A percentile compares a stretch with the other conserved stretches of the same genome.
Evolutionary conservation across 2,329 filamentous ascomycete species (phyloP).

Genomic region (Hymenoscyphus albidus): DNA sequence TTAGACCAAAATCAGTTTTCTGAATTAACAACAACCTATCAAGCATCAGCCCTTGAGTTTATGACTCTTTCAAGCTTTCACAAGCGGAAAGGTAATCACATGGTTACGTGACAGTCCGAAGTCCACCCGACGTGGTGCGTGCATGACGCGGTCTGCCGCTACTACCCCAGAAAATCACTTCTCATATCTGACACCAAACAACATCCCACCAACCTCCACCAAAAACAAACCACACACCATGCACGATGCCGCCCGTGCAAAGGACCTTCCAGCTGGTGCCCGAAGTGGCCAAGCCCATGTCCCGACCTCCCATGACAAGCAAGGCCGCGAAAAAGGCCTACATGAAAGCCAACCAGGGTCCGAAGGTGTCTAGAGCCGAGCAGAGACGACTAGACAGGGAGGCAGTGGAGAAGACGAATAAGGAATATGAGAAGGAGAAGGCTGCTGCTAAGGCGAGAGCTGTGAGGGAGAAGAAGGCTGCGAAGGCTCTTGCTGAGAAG

Average conservation of each 20-base stretch:
- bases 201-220: neutral
- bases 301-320: conserved; percentile 45
- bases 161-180: neutral
- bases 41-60: too few species aligned
- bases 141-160: neutral
- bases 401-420: conserved; percentile 38
- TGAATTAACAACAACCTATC: too few species aligned
- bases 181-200: neutral
- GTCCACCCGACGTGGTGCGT: neutral
- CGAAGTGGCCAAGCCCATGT: conserved; percentile 26
- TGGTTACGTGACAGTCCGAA: neutral
- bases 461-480: conserved; percentile 52
- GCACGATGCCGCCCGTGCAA: conserved; percentile 36
- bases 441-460: conserved; percentile 48
- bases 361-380: conserved; percentile 40
- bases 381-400: conserved; percentile 40
- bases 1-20: too few species aligned
- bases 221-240: neutral
- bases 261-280: conserved; percentile 45
- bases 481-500: conserved; percentile 47
- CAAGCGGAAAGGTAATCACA: too few species aligned
- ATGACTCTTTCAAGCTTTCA: too few species aligned
- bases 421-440: conserved; percentile 53
- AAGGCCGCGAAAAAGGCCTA: conserved; percentile 47
- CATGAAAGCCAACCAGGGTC: conserved; percentile 40